Base-by-base conservation (phyloP, 371 early-diverging fungal genomes). In the Batkoa obscura region DNA sequence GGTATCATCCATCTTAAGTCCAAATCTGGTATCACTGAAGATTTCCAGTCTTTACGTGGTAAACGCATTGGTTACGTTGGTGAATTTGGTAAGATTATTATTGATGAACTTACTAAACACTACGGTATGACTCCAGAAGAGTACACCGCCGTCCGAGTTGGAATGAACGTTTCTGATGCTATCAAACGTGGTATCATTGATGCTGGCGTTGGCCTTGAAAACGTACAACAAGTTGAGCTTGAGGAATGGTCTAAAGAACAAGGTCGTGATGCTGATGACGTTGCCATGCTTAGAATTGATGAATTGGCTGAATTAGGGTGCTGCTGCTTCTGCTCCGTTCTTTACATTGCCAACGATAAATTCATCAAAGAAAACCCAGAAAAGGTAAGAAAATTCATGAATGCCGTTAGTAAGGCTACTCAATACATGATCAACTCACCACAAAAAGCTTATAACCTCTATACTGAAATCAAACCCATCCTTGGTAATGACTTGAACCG, bases 181-280 rank as follows among this genome's bases (percentile, higher is more conserved):
- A 74, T 80, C 62, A 75, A 71, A 52, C 65, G 70, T 15, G 76
- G 76, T 32, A 70, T 69, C 1, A 77, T 80, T 47, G 73, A 80
- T 62, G 81, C 78, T n/a, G 81, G 81, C 49, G 75, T 80, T 46
- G 80, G 80, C 32, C 66, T 80, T 13, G 80, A 80, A 55, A 78
- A 78, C 47, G 74, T 80, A 32, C 80, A 80, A 59, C 72, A 72
- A 70, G 80, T 77, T 37, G 78, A 80, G 48, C 61, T 80, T n/a
- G 80, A 80, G 62, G 73, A 78, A 56, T 77, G 76, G 76, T 73
- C 71, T 33, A 72, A 68, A 33, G 60, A 67, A 37, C 69, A 75
- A 52, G 77, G 77, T 39, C 66, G 73, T 15, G 47, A 68, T 30
- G 69, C 65, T 17, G 67, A 66, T 34, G 78, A 77, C 55, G 78